Conservation (phyloP, 306 rosid genomes). For the Vachellia pachyceras region DNA sequence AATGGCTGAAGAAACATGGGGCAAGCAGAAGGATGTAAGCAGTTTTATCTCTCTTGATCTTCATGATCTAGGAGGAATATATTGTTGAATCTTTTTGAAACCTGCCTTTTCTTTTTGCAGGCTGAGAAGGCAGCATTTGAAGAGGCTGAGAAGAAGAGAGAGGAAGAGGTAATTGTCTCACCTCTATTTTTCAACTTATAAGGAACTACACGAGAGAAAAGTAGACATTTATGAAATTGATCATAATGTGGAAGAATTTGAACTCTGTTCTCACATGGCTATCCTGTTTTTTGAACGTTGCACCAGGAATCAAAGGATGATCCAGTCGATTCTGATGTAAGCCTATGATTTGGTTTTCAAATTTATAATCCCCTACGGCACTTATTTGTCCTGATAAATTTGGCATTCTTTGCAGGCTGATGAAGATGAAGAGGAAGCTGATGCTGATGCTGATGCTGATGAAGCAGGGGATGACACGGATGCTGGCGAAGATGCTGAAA, state of each 20-base stretch:
- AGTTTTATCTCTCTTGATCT: neutral
- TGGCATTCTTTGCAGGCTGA: constrained; percentile 62
- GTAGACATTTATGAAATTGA: neutral
- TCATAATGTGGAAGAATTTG: constrained; percentile 3
- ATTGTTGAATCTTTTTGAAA: constrained; percentile 19
- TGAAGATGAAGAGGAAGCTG: constrained; percentile 72
- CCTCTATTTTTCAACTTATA: neutral
- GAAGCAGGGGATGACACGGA: constrained; percentile 56
- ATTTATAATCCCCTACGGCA: neutral
- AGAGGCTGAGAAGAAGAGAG: constrained; percentile 85
- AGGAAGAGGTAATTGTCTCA: constrained; percentile 67
- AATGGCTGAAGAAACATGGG: constrained; percentile 95
- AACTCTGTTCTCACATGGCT: constrained; percentile 31
- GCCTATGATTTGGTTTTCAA: constrained; percentile 28
- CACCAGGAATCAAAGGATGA: constrained; percentile 84
- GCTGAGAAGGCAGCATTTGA: constrained; percentile 97
- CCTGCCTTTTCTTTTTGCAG: constrained; percentile 49
- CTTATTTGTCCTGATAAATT: constrained; percentile 37
- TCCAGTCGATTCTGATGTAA: constrained; percentile 88
- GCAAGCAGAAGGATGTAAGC: constrained; percentile 87
- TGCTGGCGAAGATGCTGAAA: constrained; percentile 49
- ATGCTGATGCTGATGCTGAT: constrained; percentile 46
- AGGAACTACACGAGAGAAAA: neutral
- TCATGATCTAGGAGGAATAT: neutral
- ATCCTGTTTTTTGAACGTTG: constrained; percentile 16